phyloP scores from a whole-genome alignment of 805 yeast genomes.

The Metschnikowia similis region DNA sequence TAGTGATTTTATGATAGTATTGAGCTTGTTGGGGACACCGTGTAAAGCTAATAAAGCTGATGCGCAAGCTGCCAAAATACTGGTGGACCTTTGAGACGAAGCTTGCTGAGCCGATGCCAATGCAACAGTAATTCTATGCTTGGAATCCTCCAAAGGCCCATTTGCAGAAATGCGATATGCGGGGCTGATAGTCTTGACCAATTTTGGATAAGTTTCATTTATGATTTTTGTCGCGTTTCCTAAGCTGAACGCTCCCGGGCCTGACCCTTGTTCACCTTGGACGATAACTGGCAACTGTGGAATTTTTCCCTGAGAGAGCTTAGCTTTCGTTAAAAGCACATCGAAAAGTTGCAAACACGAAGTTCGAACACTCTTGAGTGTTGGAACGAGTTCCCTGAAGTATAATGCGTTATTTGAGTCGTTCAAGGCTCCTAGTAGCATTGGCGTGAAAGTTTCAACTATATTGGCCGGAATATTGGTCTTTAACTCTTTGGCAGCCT shows the following conservation, averaged over 20 bases:
- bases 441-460: constrained; percentile 20
- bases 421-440: constrained; percentile 35
- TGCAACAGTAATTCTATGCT: constrained; percentile 59
- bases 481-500: constrained; percentile 19
- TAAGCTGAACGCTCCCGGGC: constrained; percentile 85
- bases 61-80: constrained; percentile 72
- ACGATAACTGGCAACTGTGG: constrained; percentile 87
- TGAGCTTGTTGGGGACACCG: constrained; percentile 80
- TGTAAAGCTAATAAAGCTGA: constrained; percentile 62
- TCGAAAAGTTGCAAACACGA: constrained; percentile 80
- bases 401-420: constrained; percentile 46
- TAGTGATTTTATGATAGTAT: constrained; percentile 80
- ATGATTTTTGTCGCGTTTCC: constrained; percentile 70
- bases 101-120: constrained; percentile 64
- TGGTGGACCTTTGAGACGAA: constrained; percentile 45
- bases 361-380: constrained; percentile 76
- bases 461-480: constrained; percentile 16
- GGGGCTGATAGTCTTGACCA: constrained; percentile 59
- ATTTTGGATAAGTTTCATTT: constrained; percentile 59
- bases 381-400: constrained; percentile 83
- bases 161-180: constrained; percentile 66
- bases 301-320: constrained; percentile 60
- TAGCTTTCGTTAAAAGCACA: constrained; percentile 73
- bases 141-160: constrained; percentile 74
- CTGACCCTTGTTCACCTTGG: constrained; percentile 92